These are phyloP conservation scores for Pythium phragmiticola DNA, from an alignment of 352 stramenopile genomes.

Conservation along the genomic window DNA sequence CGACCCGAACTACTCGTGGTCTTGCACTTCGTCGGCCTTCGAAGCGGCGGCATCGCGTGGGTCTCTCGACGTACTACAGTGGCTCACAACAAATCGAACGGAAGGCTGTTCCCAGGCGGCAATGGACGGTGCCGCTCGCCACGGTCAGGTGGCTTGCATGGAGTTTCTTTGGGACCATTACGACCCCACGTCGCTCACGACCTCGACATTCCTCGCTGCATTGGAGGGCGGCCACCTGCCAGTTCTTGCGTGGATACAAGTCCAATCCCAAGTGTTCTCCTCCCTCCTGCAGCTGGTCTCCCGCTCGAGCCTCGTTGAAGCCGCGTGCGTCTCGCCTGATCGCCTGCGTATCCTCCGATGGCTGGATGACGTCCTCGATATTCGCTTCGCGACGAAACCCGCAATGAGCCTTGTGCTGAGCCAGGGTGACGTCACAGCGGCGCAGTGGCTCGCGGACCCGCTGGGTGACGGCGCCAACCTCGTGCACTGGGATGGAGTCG, in stretches of 20 bases:
- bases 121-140: conserved; percentile 34
- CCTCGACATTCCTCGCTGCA: conserved; percentile 4
- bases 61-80: conserved; percentile 35
- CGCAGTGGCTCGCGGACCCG: conserved; percentile 22
- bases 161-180: conserved; percentile 16
- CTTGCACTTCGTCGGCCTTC: conserved; percentile 38
- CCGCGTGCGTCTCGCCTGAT: conserved; percentile 17
- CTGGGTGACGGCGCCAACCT: conserved; percentile 12
- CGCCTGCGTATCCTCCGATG: conserved; percentile 16
- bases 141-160: conserved; percentile 31
- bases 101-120: conserved; percentile 35
- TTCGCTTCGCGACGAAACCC: conserved; percentile 10
- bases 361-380: conserved; percentile 12
- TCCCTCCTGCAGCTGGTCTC: not conserved
- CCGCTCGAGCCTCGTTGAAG: conserved; percentile 14
- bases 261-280: not conserved
- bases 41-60: conserved; percentile 36
- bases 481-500: conserved; percentile 18
- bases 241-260: conserved; percentile 5
- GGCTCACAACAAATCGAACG: conserved; percentile 30
- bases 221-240: conserved; percentile 19
- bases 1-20: conserved; percentile 14
- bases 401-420: conserved; percentile 17
- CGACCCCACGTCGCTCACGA: not conserved
- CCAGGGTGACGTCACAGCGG: conserved; percentile 12